Evolutionary conservation across 805 yeast genomes (phyloP), one percentile per base, ranked within the genome.

Genomic region (Suhomyces sp.): DNA sequence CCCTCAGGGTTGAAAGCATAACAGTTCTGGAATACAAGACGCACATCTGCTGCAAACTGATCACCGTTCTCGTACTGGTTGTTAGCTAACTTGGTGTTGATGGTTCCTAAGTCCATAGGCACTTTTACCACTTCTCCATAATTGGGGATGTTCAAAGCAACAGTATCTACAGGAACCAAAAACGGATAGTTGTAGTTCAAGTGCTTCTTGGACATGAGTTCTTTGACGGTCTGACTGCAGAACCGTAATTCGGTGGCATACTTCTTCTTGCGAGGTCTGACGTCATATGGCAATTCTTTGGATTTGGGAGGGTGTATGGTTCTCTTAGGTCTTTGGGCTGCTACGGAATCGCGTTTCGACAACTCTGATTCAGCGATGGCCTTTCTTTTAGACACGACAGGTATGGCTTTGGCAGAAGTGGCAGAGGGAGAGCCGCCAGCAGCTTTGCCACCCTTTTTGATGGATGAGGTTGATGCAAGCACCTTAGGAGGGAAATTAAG

Each of bases 241-340:
- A 83, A 93, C 53, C 90, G 75, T 56, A 93, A 74, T 59, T 91
- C 97, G 7, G 91, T 83, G 25, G 91, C 95, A 54, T 72, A 80
- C 68, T 88, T 91, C 76, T 91, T 90, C 64, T 86, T 86, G 46
- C 95, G 77, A 29, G 98, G 98, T 54, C 90, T 74, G 35, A 79
- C 79, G 53, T 88, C 96, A 53, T 87, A 88, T 3, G 95, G 95
- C 59, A 90, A 77, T 56, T 93, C 97, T 54, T 87, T 87, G 20
- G 96, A 86, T 54, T 85, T 83, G 35, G 98, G 98, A 3, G 98
- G 98, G 58, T 90, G 97, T 31, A 93, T 88, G 48, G 88, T 93
- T 48, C 98, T 78, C 62, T 91, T 91, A 24, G 98, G 98, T 47
- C 98, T 74, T 19, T 90, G 93, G 34, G 81, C 85, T 16, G 81